These are phyloP conservation scores for Solanum paucissectum DNA, from an alignment of 257 asterid species.

Conservation along the genomic window DNA sequence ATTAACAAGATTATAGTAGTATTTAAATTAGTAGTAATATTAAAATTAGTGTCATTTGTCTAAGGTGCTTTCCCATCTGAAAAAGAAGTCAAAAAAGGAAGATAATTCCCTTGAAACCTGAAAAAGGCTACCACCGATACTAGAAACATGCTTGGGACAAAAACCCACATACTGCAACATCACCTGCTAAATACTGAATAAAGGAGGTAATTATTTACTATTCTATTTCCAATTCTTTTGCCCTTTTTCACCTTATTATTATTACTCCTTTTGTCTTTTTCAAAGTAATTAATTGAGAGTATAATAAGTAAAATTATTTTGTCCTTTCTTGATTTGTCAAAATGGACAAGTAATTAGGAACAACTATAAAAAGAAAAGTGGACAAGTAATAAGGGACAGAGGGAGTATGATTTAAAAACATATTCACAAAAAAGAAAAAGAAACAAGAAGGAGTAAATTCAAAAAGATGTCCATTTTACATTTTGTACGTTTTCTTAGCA, in stretches of 20 bases:
- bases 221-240: background rate
- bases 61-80: background rate
- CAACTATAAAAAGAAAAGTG: too few relatives aligned
- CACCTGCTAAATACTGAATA: background rate
- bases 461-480: background rate
- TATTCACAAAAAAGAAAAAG: conserved; percentile 7
- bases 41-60: background rate
- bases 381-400: too few relatives aligned
- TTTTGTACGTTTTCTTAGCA: background rate
- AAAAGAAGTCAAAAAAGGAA: conserved; percentile 2
- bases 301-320: too few relatives aligned
- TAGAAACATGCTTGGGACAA: conserved; percentile 3
- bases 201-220: background rate
- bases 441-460: conserved; percentile 2
- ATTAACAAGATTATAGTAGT: background rate
- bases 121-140: background rate
- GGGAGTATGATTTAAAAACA: background rate
- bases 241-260: background rate
- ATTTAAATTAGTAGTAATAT: background rate
- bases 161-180: background rate
- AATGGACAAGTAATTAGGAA: too few relatives aligned
- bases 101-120: conserved; percentile 3
- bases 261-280: background rate
- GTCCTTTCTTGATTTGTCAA: too few relatives aligned
- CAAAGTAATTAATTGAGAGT: too few relatives aligned